phyloP scores from a whole-genome alignment of 202 grass and related monocot genomes.

The Digitaria exilis region DNA sequence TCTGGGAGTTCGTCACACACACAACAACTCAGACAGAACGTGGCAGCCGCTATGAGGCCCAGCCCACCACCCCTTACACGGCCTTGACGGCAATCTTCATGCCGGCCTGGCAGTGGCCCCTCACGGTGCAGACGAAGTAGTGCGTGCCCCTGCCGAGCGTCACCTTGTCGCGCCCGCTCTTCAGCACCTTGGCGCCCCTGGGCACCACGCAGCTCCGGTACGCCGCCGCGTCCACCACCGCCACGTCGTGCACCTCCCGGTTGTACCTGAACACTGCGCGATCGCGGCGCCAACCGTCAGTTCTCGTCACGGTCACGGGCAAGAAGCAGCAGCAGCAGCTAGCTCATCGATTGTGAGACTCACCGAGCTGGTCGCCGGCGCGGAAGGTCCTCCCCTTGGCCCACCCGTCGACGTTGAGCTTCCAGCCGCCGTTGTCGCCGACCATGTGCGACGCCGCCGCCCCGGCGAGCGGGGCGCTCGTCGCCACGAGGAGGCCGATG shows the following conservation, averaged over 20 bases:
- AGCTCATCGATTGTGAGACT: not conserved
- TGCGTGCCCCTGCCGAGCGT: conserved; percentile 43
- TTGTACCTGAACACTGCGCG: conserved; percentile 55
- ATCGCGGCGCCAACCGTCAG: not conserved
- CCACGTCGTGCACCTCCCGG: conserved; percentile 49
- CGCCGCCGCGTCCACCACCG: conserved; percentile 45
- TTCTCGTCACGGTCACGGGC: no score
- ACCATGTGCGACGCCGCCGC: conserved; percentile 58
- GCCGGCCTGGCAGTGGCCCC: conserved; percentile 49
- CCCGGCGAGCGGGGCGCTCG: conserved; percentile 18
- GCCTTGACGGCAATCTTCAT: conserved; percentile 58
- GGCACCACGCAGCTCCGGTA: conserved; percentile 49
- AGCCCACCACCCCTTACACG: not conserved
- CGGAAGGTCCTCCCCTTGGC: conserved; percentile 51
- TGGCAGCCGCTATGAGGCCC: not conserved
- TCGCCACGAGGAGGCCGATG: conserved; percentile 32
- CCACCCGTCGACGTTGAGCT: conserved; percentile 45
- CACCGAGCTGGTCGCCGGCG: conserved; percentile 65
- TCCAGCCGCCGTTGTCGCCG: conserved; percentile 62
- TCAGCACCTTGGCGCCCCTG: conserved; percentile 37
- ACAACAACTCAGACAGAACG: no score
- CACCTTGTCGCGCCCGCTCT: conserved; percentile 54
- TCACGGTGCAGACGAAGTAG: conserved; percentile 60
- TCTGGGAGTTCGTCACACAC: not conserved
- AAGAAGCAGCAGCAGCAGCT: no score